Percentiles rank a stretch among this genome's conserved stretches.
Evolutionary conservation across 306 rosid genomes (phyloP).

Genomic region (Erythrophleum fordii): DNA sequence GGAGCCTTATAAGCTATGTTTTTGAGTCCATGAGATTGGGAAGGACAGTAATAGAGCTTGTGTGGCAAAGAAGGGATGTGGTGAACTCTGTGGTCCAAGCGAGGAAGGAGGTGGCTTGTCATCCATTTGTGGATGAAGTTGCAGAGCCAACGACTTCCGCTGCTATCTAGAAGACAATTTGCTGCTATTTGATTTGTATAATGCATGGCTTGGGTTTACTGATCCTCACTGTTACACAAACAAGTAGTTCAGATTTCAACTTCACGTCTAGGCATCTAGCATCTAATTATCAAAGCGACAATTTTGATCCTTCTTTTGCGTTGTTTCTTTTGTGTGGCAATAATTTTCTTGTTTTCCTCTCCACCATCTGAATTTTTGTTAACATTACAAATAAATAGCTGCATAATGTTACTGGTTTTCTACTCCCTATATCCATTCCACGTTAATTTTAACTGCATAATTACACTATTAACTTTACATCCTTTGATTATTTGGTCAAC

Average conservation of each 20-base stretch:
- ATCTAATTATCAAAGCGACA: neutral
- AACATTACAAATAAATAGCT: no score
- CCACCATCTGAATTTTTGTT: no score
- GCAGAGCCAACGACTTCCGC: conserved; percentile 27
- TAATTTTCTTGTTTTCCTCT: no score
- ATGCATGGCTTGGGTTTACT: conserved; percentile 35
- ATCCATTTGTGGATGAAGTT: conserved; percentile 53
- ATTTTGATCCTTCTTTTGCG: neutral
- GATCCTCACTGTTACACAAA: conserved; percentile 1
- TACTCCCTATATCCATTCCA: no score
- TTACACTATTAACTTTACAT: no score
- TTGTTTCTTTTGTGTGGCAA: neutral
- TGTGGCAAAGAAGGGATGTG: conserved; percentile 44
- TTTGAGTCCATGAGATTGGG: conserved; percentile 3
- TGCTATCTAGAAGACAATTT: conserved; percentile 50
- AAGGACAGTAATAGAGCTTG: conserved; percentile 42
- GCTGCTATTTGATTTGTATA: conserved; percentile 35
- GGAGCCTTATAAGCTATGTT: conserved; percentile 51
- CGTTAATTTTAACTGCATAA: no score
- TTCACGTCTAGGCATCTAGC: conserved; percentile 33
- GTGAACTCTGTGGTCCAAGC: conserved; percentile 55
- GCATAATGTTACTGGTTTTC: no score
- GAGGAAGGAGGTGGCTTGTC: conserved; percentile 35
- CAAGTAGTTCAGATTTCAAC: conserved; percentile 37
- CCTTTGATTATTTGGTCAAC: no score